phyloP scores from a whole-genome alignment of 768 basidiomycete species.

The Agrocybe pediades region DNA sequence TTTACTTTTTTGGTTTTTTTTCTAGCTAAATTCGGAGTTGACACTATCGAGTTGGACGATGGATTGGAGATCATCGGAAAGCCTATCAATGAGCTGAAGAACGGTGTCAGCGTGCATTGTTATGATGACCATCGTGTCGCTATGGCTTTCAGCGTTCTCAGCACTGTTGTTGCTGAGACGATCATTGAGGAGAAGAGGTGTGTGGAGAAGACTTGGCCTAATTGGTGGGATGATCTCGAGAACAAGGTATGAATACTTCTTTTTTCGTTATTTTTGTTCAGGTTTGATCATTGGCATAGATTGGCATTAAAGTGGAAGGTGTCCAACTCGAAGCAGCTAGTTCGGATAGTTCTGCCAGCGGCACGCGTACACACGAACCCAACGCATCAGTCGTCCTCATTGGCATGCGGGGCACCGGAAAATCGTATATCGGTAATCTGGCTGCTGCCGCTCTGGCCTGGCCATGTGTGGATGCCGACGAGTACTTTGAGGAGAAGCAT shows the following conservation, averaged over 20 bases:
- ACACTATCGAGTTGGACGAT: slow-evolving; percentile 90
- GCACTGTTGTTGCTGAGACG: slow-evolving; percentile 70
- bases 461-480: slow-evolving; percentile 82
- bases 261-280: background rate
- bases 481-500: slow-evolving; percentile 67
- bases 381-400: slow-evolving; percentile 74
- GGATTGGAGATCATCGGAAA: slow-evolving; percentile 89
- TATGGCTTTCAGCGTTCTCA: slow-evolving; percentile 95
- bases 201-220: slow-evolving; percentile 99
- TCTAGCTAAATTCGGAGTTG: slow-evolving; percentile 87
- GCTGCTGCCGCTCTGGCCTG: slow-evolving; percentile 76
- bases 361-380: slow-evolving; percentile 30
- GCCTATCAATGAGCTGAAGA: slow-evolving; percentile 60
- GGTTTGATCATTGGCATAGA: slow-evolving; percentile 69
- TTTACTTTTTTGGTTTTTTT: background rate
- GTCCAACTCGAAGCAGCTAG: slow-evolving; percentile 62
- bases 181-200: slow-evolving; percentile 95
- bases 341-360: slow-evolving; percentile 45
- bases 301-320: slow-evolving; percentile 86
- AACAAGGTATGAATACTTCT: slow-evolving; percentile 67
- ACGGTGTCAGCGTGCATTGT: slow-evolving; percentile 84
- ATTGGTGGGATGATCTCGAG: slow-evolving; percentile 99
- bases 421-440: slow-evolving; percentile 83
- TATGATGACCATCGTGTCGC: slow-evolving; percentile 99
- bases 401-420: slow-evolving; percentile 97